Evolutionary conservation across 805 yeast genomes (phyloP), one percentile per base, ranked within the genome.

Genomic region (Jamesozyma jinghongensis): DNA sequence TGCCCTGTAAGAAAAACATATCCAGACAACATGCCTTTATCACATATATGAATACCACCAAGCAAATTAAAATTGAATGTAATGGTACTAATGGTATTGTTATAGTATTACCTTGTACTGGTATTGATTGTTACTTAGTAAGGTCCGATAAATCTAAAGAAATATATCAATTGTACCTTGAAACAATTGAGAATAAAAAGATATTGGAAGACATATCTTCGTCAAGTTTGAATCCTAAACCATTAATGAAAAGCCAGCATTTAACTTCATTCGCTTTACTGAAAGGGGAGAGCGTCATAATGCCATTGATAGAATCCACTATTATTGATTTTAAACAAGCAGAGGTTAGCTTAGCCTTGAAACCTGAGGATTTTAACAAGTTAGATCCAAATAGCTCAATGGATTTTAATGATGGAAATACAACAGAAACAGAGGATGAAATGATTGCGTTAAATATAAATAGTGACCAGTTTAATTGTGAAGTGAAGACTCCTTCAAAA

Each of bases 41-140:
- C 8, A 63, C 70, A 19, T 78, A 73, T 54, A 55, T 66, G 22
- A 50, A 65, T 1, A 54, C 53, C 3, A 57, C 58, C 10, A 64
- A 72, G 27, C 51, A 67, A 35, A 58, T 85, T 34, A 66, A 63
- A 13, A 57, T 90, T 38, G 73, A 73, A 34, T 90, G 97, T 60
- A 59, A 77, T 40, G 97, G 97, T 3, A 74, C 78, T 63, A 90
- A 90, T 59, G 96, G 97, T 10, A 64, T 84, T 38, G 70, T 74
- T 8, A 73, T 87, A 16, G 68, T 73, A 4, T 72, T 85, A 32
- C 92, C 95, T 0, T 62, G 58, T 16, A 50, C 53, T 5, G 41
- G 41, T 16, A 48, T 67, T 11, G 49, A 58, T 14, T 68, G 69
- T 33, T 62, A 63, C n/a, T 50, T 53, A 27, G 37, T 54, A 5